Evolutionary conservation across 768 basidiomycete species (phyloP).

Genomic region (Grammothele lineata): DNA sequence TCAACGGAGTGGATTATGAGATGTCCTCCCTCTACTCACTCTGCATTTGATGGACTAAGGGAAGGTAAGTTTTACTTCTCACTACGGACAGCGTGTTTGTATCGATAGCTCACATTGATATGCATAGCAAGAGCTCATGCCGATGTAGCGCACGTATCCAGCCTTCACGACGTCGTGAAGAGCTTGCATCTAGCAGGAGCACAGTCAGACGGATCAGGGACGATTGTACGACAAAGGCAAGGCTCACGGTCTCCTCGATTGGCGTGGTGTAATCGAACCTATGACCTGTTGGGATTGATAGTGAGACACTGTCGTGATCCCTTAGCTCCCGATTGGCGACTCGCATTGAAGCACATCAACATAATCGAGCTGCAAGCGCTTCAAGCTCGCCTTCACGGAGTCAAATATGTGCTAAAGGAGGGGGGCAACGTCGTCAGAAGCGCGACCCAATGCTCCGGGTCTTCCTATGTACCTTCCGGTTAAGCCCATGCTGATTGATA

Average conservation of each 20-base stretch:
- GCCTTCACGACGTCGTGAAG: conserved; percentile 43
- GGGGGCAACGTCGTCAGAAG: too few relatives aligned
- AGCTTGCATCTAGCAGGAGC: conserved; percentile 34
- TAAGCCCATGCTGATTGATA: conserved; percentile 34
- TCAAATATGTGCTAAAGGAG: conserved; percentile 52
- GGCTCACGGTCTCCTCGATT: conserved; percentile 31
- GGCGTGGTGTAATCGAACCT: conserved; percentile 37
- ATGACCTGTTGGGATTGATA: conserved; percentile 24
- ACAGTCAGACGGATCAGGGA: conserved; percentile 12
- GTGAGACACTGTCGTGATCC: too few relatives aligned
- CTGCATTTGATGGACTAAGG: conserved; percentile 29
- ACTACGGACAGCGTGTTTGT: background rate
- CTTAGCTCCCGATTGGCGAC: conserved; percentile 1
- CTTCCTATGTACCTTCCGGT: conserved; percentile 32
- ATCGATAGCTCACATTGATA: conserved; percentile 27
- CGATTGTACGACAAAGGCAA: background rate
- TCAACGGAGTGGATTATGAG: conserved; percentile 10
- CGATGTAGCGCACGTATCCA: conserved; percentile 39
- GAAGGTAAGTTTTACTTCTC: background rate
- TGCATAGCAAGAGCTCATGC: conserved; percentile 34
- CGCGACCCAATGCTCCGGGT: too few relatives aligned
- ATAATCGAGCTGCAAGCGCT: conserved; percentile 45
- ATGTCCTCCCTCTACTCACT: conserved; percentile 10
- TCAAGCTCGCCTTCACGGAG: conserved; percentile 39
- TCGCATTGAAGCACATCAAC: conserved; percentile 54